A percentile compares a stretch with the other conserved stretches of the same genome.
phyloP scores from a whole-genome alignment of 805 yeast species.

The Hermanozyma aechmeae region DNA sequence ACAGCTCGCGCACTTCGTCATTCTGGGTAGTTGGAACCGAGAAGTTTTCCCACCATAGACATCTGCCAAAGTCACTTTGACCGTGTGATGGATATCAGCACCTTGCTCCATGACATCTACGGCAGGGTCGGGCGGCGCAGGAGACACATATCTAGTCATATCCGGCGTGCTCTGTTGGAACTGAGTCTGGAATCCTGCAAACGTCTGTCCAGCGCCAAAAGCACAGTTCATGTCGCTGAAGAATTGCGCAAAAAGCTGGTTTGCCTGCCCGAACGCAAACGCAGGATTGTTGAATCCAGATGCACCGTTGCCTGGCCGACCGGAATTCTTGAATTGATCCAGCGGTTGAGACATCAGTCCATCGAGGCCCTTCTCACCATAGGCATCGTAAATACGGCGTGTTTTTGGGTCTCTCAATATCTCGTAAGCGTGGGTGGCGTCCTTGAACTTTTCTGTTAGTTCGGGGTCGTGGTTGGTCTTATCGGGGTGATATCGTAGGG shows the following conservation, averaged over 20 bases:
- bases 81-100: slow-evolving; percentile 43
- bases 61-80: slow-evolving; percentile 45
- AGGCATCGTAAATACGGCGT: slow-evolving; percentile 42
- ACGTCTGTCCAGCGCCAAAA: no score
- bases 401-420: slow-evolving; percentile 39
- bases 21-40: slow-evolving; percentile 46
- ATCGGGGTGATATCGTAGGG: slow-evolving; percentile 58
- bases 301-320: slow-evolving; percentile 2
- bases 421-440: slow-evolving; percentile 60
- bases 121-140: neutral
- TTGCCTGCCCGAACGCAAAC: slow-evolving; percentile 6
- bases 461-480: slow-evolving; percentile 42
- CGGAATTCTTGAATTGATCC: no score
- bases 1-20: slow-evolving; percentile 41
- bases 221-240: slow-evolving; percentile 25
- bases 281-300: slow-evolving; percentile 1
- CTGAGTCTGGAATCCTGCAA: no score
- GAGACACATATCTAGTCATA: neutral
- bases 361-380: slow-evolving; percentile 38
- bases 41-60: slow-evolving; percentile 48
- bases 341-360: no score
- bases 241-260: slow-evolving; percentile 25
- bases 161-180: no score
- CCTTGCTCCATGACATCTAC: slow-evolving; percentile 4
- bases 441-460: slow-evolving; percentile 48